These are phyloP conservation scores for Onygena corvina DNA, from an alignment of 2,329 filamentous ascomycete genomes.

Conservation along the genomic window DNA sequence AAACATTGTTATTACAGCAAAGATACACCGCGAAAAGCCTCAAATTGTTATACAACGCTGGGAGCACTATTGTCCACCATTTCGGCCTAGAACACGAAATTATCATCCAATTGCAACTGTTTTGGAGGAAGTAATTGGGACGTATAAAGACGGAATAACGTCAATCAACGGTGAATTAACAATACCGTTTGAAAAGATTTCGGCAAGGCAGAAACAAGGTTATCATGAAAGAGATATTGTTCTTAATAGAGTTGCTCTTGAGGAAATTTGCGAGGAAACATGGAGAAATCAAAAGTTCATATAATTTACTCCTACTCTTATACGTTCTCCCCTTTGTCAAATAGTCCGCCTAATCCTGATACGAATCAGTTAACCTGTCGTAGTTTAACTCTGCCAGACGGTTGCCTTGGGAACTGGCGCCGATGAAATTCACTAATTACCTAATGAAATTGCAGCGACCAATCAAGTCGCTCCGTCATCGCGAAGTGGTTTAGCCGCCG, in stretches of 20 bases:
- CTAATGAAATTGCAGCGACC: too few relatives aligned
- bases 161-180: not conserved
- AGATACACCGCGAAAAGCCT: not conserved
- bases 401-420: too few relatives aligned
- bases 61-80: not conserved
- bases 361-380: too few relatives aligned
- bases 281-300: not conserved
- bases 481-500: too few relatives aligned
- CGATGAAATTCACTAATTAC: too few relatives aligned
- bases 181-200: not conserved
- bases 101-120: not conserved
- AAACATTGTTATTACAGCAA: conserved; percentile 1
- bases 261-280: not conserved
- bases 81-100: not conserved
- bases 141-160: not conserved
- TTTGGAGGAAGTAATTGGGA: not conserved
- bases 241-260: not conserved
- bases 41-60: not conserved
- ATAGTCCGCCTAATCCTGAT: too few relatives aligned
- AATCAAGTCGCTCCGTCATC: too few relatives aligned
- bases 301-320: too few relatives aligned
- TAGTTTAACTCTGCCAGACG: too few relatives aligned
- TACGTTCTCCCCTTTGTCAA: too few relatives aligned
- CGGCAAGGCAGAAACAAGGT: not conserved
- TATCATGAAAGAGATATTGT: not conserved